Conservation (phyloP, 2,329 filamentous ascomycete species). For the Hirsutella thompsonii region DNA sequence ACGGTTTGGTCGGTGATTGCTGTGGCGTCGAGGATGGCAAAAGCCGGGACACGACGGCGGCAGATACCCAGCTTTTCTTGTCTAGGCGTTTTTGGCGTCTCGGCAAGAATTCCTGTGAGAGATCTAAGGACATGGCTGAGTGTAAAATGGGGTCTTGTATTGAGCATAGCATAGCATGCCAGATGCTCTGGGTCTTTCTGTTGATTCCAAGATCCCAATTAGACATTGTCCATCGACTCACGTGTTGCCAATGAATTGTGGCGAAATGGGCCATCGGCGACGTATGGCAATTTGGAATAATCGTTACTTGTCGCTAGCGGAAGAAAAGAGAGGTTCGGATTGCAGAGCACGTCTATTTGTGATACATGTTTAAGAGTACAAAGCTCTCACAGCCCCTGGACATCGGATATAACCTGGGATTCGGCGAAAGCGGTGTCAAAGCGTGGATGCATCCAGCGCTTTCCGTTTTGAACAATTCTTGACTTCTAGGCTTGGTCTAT, state of each 20-base stretch:
- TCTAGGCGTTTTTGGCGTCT: constrained; percentile 16
- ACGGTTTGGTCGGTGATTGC: neutral
- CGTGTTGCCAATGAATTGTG: too few species aligned
- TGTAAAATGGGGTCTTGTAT: neutral
- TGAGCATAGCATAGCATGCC: neutral
- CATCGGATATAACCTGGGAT: too few species aligned
- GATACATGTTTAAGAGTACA: too few species aligned
- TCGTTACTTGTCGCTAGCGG: too few species aligned
- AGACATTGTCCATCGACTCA: too few species aligned
- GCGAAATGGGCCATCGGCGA: too few species aligned
- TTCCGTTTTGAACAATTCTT: neutral
- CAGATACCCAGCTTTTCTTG: constrained; percentile 10
- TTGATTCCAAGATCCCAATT: too few species aligned
- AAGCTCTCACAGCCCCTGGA: too few species aligned
- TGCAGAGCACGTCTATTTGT: too few species aligned
- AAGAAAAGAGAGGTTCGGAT: too few species aligned
- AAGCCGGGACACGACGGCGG: constrained; percentile 9
- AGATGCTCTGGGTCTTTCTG: neutral
- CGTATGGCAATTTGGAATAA: too few species aligned
- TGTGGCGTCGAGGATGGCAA: neutral
- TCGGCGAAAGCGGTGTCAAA: too few species aligned
- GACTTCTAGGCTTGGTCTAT: neutral
- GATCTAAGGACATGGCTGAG: constrained; percentile 1
- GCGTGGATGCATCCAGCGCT: neutral
- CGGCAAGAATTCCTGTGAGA: constrained; percentile 9